These are phyloP conservation scores for Candida mattraensis DNA, from an alignment of 805 yeast genomes.

Conservation along the genomic window DNA sequence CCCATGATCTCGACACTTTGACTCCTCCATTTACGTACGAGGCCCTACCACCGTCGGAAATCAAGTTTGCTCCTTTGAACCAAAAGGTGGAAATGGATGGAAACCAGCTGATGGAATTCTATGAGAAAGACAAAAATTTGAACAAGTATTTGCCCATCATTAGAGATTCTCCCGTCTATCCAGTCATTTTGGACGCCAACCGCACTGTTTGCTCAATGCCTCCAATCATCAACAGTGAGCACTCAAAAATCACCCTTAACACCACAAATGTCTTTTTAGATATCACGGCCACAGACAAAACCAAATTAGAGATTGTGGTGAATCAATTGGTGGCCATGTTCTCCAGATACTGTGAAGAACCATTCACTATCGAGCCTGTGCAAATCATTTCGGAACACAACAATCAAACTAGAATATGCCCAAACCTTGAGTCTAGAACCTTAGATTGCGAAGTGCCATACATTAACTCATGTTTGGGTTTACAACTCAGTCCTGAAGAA, in stretches of 20 bases:
- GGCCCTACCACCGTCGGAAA: slow-evolving; percentile 75
- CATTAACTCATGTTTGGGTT: slow-evolving; percentile 92
- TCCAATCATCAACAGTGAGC: slow-evolving; percentile 93
- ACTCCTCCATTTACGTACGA: slow-evolving; percentile 79
- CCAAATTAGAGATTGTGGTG: slow-evolving; percentile 91
- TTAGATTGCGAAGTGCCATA: slow-evolving; percentile 76
- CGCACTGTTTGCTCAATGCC: slow-evolving; percentile 88
- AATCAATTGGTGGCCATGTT: slow-evolving; percentile 96
- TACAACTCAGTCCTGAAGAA: slow-evolving; percentile 65
- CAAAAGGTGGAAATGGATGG: slow-evolving; percentile 74
- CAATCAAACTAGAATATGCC: slow-evolving; percentile 70
- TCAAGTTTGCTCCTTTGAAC: slow-evolving; percentile 74
- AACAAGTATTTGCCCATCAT: slow-evolving; percentile 88
- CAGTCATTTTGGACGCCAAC: slow-evolving; percentile 79
- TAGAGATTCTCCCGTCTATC: slow-evolving; percentile 84
- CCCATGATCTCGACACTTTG: slow-evolving; percentile 87
- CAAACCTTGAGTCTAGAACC: slow-evolving; percentile 65
- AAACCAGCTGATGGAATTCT: slow-evolving; percentile 78
- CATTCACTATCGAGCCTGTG: slow-evolving; percentile 89
- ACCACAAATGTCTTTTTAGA: slow-evolving; percentile 91
- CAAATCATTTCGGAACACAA: slow-evolving; percentile 82
- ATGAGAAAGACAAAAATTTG: slow-evolving; percentile 85
- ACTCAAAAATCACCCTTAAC: slow-evolving; percentile 79
- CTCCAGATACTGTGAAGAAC: slow-evolving; percentile 76
- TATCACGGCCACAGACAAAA: slow-evolving; percentile 90